Conservation (phyloP, 192 early-diverging fungal genomes). For the Kappamyces sp. region DNA sequence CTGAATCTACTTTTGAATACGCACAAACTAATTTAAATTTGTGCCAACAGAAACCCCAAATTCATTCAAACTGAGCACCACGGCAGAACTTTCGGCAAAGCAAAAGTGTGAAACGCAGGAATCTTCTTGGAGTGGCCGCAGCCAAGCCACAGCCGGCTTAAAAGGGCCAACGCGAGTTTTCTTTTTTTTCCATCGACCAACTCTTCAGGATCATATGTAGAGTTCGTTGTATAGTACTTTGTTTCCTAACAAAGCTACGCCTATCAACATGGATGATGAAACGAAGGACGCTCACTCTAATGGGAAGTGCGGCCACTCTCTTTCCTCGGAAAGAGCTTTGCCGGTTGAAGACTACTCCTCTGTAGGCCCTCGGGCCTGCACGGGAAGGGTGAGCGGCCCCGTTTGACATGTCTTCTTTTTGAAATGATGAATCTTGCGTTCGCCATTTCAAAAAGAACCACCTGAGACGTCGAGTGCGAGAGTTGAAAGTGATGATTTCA, state of each 20-base stretch:
- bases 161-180: no score
- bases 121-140: no score
- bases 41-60: no score
- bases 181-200: constrained; percentile 12
- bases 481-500: no score
- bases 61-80: no score
- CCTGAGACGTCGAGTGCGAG: no score
- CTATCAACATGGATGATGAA: constrained; percentile 31
- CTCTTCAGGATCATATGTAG: constrained; percentile 22
- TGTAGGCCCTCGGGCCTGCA: neutral
- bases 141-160: no score
- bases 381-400: constrained; percentile 12
- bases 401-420: constrained; percentile 14
- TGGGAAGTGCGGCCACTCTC: constrained; percentile 14
- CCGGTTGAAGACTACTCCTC: constrained; percentile 17
- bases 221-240: constrained; percentile 25
- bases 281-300: constrained; percentile 18
- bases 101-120: no score
- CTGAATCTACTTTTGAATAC: no score
- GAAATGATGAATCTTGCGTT: neutral
- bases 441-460: no score
- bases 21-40: no score
- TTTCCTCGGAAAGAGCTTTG: neutral
- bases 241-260: constrained; percentile 31
- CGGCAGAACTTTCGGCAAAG: no score